These are phyloP conservation scores for Plectranthus barbatus DNA, from an alignment of 257 asterid genomes.

Conservation along the genomic window DNA sequence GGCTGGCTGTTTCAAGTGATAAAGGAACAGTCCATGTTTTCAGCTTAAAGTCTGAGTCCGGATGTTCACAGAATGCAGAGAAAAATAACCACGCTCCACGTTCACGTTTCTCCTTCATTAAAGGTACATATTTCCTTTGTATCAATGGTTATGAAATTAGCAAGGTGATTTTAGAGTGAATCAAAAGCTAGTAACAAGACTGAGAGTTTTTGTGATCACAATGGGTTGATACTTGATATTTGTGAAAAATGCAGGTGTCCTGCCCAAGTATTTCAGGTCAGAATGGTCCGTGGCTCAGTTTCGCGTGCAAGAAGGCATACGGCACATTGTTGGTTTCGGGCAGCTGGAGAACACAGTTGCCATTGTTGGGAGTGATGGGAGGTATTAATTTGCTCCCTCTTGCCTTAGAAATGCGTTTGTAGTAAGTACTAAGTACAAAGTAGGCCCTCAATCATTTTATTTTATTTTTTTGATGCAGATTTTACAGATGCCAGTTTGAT, in stretches of 20 bases:
- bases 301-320: slow-evolving; percentile 40
- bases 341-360: slow-evolving; percentile 40
- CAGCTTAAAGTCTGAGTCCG: slow-evolving; percentile 32
- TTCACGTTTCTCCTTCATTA: slow-evolving; percentile 41
- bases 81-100: slow-evolving; percentile 14
- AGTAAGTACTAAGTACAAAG: neutral
- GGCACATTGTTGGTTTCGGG: slow-evolving; percentile 42
- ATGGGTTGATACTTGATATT: too few relatives aligned
- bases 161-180: neutral
- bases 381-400: slow-evolving; percentile 30
- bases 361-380: slow-evolving; percentile 45
- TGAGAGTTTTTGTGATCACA: too few relatives aligned
- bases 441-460: neutral
- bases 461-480: slow-evolving; percentile 22
- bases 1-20: slow-evolving; percentile 60
- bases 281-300: slow-evolving; percentile 59
- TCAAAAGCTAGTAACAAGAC: too few relatives aligned
- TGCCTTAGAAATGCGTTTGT: neutral
- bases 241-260: slow-evolving; percentile 29
- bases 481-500: slow-evolving; percentile 40
- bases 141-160: neutral
- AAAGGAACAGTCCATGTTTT: slow-evolving; percentile 60
- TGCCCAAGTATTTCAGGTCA: slow-evolving; percentile 54
- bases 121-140: slow-evolving; percentile 25
- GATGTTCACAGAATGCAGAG: slow-evolving; percentile 11